Evolutionary conservation across 768 basidiomycete species (phyloP), one percentile per base, ranked within the genome.

Genomic region (Suillus alpinus): DNA sequence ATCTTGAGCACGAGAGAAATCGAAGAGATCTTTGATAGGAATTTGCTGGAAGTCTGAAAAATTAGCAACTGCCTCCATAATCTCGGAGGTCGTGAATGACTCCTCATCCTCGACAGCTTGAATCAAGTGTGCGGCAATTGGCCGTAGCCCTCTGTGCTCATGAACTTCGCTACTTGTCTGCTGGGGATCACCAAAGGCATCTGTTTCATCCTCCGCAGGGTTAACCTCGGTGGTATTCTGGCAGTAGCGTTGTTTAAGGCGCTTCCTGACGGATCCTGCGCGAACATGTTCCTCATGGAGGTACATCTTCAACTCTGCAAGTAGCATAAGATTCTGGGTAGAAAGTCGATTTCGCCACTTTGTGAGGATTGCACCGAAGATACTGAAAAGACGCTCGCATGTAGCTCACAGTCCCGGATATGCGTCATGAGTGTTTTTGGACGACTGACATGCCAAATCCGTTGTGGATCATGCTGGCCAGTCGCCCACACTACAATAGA

Each of bases 231-330:
- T 52, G 14, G 23, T 31, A 34, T 34, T 60, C 26, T 37, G 7
- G 20, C 55, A 31, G 55, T 40, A 60, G 20, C 50, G 34, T n/a
- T 44, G 26, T 32, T 61, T 63, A 3, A 65, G 51, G 2, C 58
- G 62, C 29, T 61, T 36, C 44, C 57, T 61, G 32, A 57, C 41
- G 1, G 61, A 61, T 2, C 20, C 51, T 29, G 41, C 52, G 12
- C 40, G 52, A 10, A 63, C 29, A 58, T 70, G 63, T 47, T 73
- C 66, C 56, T 75, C 67, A 3, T 65, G 67, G 40, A 75, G 59
- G 51, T 73, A 68, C 66, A 75, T 68, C 53, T 71, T 68, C 14
- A 75, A 63, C 57, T 73, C 70, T 23, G 65, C 60, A 39, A 75
- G 64, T 13, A 59, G 58, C 6, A 57, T 59, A 13, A 75, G 60